These are phyloP conservation scores for Clarireedia paspali DNA, from an alignment of 2,329 filamentous ascomycete species.

Conservation along the genomic window DNA sequence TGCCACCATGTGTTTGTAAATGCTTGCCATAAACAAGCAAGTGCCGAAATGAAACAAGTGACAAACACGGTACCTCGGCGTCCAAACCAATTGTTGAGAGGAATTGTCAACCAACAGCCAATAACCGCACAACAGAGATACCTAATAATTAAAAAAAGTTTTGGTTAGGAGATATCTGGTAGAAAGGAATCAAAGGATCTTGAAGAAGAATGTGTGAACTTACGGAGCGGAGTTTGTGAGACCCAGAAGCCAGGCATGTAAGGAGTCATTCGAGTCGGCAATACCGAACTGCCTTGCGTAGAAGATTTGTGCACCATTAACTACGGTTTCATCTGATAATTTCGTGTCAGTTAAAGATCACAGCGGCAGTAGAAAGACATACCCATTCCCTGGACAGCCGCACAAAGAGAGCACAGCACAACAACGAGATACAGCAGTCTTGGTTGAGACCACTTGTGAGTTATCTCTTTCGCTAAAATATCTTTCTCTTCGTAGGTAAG, in stretches of 20 bases:
- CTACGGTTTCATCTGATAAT: slow-evolving; percentile 52
- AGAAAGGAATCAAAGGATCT: neutral
- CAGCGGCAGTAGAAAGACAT: neutral
- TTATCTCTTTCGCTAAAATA: slow-evolving; percentile 51
- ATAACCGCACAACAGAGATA: slow-evolving; percentile 34
- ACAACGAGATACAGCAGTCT: slow-evolving; percentile 29
- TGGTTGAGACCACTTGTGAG: slow-evolving; percentile 63
- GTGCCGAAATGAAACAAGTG: slow-evolving; percentile 54
- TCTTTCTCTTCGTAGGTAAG: slow-evolving; percentile 51
- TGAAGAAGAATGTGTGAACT: neutral
- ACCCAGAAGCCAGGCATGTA: slow-evolving; percentile 50
- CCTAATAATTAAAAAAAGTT: slow-evolving; percentile 37
- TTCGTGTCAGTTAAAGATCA: too few species aligned
- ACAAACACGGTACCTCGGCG: slow-evolving; percentile 60
- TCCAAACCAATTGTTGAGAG: slow-evolving; percentile 49
- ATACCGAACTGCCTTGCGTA: slow-evolving; percentile 57
- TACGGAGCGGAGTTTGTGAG: slow-evolving; percentile 50
- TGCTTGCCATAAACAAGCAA: slow-evolving; percentile 54
- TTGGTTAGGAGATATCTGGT: slow-evolving; percentile 29
- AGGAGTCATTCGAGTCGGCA: slow-evolving; percentile 35
- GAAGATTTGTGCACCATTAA: slow-evolving; percentile 61
- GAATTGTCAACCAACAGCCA: slow-evolving; percentile 50
- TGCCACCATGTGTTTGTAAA: slow-evolving; percentile 51
- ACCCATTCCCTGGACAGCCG: slow-evolving; percentile 48
- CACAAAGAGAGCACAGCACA: slow-evolving; percentile 44